Evolutionary conservation across 805 yeast genomes (phyloP).

Genomic region (Ogataea glucozyma): DNA sequence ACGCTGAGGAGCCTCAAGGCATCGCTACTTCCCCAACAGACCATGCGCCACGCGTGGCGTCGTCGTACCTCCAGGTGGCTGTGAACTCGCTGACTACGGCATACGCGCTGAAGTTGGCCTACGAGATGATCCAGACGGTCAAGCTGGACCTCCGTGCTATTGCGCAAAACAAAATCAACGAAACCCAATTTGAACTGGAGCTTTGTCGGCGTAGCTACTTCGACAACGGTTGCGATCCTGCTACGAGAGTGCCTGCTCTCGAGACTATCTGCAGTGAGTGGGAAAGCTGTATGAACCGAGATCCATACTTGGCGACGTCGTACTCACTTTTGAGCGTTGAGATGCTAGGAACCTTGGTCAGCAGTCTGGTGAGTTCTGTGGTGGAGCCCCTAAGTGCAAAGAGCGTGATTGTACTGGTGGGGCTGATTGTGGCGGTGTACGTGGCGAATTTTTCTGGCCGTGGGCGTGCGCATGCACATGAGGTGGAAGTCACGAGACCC

Average conservation of each 20-base stretch:
- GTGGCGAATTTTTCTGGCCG: constrained; percentile 57
- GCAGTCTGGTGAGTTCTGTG: constrained; percentile 61
- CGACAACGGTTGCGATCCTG: constrained; percentile 59
- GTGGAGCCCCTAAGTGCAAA: constrained; percentile 69
- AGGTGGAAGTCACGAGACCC: no score
- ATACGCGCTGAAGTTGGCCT: constrained; percentile 45
- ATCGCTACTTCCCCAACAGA: not conserved
- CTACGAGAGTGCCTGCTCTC: constrained; percentile 57
- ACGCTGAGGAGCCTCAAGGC: not conserved
- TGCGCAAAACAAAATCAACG: constrained; percentile 48
- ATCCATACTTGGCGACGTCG: constrained; percentile 48
- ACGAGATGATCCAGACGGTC: constrained; percentile 48
- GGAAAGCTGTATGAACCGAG: constrained; percentile 66
- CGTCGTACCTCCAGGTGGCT: constrained; percentile 61
- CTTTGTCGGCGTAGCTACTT: constrained; percentile 52
- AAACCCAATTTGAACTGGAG: constrained; percentile 51
- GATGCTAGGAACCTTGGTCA: constrained; percentile 59
- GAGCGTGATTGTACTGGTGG: constrained; percentile 45
- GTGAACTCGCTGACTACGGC: constrained; percentile 50
- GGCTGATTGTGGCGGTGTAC: constrained; percentile 45
- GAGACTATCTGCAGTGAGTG: constrained; percentile 58
- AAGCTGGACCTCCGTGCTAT: constrained; percentile 54
- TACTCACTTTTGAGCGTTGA: constrained; percentile 62
- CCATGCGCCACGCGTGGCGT: constrained; percentile 53
- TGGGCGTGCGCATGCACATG: no score